phyloP scores from a whole-genome alignment of 1,284 basidiomycete species.

The Moesziomyces sp. region DNA sequence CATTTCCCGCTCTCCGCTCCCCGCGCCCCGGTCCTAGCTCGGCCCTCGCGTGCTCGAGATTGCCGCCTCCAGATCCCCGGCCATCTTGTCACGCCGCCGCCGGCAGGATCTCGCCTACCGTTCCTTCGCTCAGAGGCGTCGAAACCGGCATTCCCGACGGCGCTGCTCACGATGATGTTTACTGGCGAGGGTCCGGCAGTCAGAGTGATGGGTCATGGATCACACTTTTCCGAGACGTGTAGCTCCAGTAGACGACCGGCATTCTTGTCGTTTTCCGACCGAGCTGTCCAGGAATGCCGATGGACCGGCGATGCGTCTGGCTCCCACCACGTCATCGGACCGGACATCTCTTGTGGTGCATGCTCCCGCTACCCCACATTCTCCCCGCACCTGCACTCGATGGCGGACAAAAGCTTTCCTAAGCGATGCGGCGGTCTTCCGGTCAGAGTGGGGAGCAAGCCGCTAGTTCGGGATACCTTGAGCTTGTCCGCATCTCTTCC shows the following conservation, averaged over 20 bases:
- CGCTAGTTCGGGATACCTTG: slow-evolving; percentile 6
- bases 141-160: not conserved
- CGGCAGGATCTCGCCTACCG: not conserved
- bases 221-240: not conserved
- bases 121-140: not conserved
- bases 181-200: no score
- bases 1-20: no score
- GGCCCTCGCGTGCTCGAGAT: not conserved
- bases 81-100: not conserved
- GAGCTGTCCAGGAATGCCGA: not conserved
- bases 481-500: not conserved
- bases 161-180: not conserved
- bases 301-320: not conserved
- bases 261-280: not conserved
- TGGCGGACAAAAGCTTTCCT: not conserved
- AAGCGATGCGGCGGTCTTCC: not conserved
- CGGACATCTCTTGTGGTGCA: not conserved
- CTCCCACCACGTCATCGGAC: not conserved
- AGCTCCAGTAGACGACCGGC: not conserved
- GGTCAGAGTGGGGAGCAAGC: not conserved
- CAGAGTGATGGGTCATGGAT: not conserved
- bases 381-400: not conserved
- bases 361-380: not conserved
- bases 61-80: not conserved
- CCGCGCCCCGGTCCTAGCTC: not conserved